A percentile compares a stretch with the other conserved stretches of the same genome.
phyloP scores from a whole-genome alignment of 1,139 yeast genomes.

The Hyphopichia pseudoburtonii region DNA sequence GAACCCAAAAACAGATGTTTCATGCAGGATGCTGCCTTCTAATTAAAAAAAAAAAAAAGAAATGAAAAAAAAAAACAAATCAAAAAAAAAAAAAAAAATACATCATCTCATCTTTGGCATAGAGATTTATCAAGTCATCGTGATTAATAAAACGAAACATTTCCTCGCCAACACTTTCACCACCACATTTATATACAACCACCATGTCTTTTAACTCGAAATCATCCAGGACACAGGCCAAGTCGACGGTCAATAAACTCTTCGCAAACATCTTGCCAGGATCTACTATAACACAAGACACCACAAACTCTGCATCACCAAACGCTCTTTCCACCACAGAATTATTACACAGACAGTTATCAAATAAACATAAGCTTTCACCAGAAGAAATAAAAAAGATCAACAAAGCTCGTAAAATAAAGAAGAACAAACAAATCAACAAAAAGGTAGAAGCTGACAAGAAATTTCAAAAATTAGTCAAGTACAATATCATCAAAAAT shows the following conservation, averaged over 20 bases:
- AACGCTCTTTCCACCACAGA: constrained; percentile 26
- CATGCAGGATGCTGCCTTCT: neutral
- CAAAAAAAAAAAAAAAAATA: constrained; percentile 1
- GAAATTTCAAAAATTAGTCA: constrained; percentile 49
- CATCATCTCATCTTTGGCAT: neutral
- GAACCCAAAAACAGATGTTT: too few relatives aligned
- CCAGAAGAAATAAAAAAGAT: constrained; percentile 32
- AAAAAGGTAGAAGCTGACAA: constrained; percentile 34
- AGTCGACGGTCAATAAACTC: constrained; percentile 41
- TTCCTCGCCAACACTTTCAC: neutral
- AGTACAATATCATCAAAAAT: constrained; percentile 47
- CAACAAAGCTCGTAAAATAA: constrained; percentile 37
- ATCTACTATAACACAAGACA: constrained; percentile 9
- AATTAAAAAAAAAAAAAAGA: neutral
- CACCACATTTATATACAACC: neutral
- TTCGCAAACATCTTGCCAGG: constrained; percentile 44
- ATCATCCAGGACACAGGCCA: constrained; percentile 34
- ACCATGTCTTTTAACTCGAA: constrained; percentile 30
- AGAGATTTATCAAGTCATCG: constrained; percentile 4
- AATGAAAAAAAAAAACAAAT: neutral
- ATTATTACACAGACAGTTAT: constrained; percentile 30
- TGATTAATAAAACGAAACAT: neutral
- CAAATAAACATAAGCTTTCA: constrained; percentile 23
- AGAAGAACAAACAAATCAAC: constrained; percentile 34
- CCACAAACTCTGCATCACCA: constrained; percentile 11